These are phyloP conservation scores for Exophiala spinifera DNA, from an alignment of 2,329 filamentous ascomycete species.

Conservation along the genomic window DNA sequence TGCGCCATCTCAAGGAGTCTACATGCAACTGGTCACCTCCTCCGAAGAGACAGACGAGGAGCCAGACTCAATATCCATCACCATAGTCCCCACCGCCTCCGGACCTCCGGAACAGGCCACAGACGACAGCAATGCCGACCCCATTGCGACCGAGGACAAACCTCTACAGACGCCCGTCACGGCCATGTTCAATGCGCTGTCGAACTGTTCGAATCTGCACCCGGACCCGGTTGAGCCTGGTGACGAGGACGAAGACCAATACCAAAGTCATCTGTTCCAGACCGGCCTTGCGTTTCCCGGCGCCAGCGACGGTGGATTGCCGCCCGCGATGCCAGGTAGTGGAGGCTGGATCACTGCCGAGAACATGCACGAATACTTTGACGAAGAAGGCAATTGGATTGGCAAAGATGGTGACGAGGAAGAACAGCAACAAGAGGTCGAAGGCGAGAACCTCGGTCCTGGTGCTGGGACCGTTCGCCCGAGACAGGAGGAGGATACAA, in stretches of 20 bases:
- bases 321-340: slow-evolving; percentile 48
- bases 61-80: slow-evolving; percentile 43
- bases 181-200: slow-evolving; percentile 44
- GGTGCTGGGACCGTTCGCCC: slow-evolving; percentile 42
- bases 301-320: slow-evolving; percentile 38
- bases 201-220: slow-evolving; percentile 48
- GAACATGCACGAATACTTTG: slow-evolving; percentile 81
- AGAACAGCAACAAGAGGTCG: slow-evolving; percentile 50
- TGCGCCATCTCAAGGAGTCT: slow-evolving; percentile 41
- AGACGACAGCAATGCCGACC: not conserved
- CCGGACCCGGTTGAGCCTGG: slow-evolving; percentile 42
- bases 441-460: slow-evolving; percentile 47
- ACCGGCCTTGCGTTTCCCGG: slow-evolving; percentile 39
- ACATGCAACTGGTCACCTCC: slow-evolving; percentile 46
- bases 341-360: slow-evolving; percentile 72
- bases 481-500: slow-evolving; percentile 35
- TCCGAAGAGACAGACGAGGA: slow-evolving; percentile 38
- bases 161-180: slow-evolving; percentile 39
- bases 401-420: slow-evolving; percentile 50
- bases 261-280: slow-evolving; percentile 35
- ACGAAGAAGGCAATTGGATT: slow-evolving; percentile 77
- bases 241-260: slow-evolving; percentile 37
- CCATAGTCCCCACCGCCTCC: slow-evolving; percentile 39
- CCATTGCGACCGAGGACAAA: slow-evolving; percentile 31
- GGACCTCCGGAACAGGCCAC: slow-evolving; percentile 17